Evolutionary conservation across 164 flowering plant species (phyloP).

Genomic region (Dillenia turbinata): DNA sequence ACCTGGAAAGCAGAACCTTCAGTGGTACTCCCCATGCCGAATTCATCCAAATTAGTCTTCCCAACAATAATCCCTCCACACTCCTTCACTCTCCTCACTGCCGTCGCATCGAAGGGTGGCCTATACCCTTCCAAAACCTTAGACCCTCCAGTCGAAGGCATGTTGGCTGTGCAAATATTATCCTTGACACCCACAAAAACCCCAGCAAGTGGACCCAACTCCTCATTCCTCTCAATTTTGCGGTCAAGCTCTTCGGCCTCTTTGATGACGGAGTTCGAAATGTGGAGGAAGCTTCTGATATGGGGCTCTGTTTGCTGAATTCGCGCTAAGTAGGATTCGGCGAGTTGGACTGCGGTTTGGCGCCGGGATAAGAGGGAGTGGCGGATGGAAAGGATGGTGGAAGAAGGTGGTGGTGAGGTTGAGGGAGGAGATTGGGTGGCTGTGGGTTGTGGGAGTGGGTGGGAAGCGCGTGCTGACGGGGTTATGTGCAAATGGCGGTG

Average conservation of each 20-base stretch:
- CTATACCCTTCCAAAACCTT: constrained; percentile 57
- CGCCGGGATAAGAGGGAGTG: too few species aligned
- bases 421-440: too few species aligned
- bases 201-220: constrained; percentile 68
- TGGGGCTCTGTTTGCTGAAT: constrained; percentile 61
- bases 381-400: too few species aligned
- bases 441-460: too few species aligned
- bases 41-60: constrained; percentile 97
- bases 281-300: constrained; percentile 63
- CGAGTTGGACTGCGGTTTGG: constrained; percentile 11
- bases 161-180: constrained; percentile 70
- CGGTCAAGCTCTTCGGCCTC: constrained; percentile 60
- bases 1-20: constrained; percentile 91
- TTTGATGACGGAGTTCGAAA: constrained; percentile 38
- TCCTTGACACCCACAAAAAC: constrained; percentile 83
- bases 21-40: constrained; percentile 95
- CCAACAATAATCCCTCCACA: constrained; percentile 76
- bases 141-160: constrained; percentile 91
- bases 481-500: too few species aligned
- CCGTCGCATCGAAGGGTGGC: constrained; percentile 87
- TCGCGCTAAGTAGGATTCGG: constrained; percentile 49
- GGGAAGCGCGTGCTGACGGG: too few species aligned
- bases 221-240: constrained; percentile 46
- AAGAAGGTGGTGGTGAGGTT: too few species aligned
- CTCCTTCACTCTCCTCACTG: constrained; percentile 64